Evolutionary conservation across 2,329 filamentous ascomycete species (phyloP).

Genomic region (Pseudofabraea citricarpa): DNA sequence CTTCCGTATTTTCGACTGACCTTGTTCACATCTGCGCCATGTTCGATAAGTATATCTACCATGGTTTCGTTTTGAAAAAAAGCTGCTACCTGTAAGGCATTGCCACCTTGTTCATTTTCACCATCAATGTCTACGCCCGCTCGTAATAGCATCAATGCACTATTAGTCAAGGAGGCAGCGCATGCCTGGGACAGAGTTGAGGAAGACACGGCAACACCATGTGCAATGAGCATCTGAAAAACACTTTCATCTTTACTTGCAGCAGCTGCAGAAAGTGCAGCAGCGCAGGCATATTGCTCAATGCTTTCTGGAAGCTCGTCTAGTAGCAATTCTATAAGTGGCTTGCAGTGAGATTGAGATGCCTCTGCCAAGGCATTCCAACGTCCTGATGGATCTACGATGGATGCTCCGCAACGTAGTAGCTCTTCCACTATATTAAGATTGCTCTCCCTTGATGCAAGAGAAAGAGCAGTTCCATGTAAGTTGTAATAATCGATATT

Average conservation of each 20-base stretch:
- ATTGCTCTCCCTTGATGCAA: neutral
- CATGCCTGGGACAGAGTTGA: neutral
- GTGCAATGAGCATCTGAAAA: neutral
- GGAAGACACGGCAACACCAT: neutral
- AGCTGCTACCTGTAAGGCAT: neutral
- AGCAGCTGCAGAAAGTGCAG: neutral
- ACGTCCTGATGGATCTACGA: neutral
- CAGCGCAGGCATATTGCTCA: neutral
- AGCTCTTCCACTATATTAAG: neutral
- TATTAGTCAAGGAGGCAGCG: neutral
- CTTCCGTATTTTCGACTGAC: neutral
- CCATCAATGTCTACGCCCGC: neutral
- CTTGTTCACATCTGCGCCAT: neutral
- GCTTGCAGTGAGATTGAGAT: neutral
- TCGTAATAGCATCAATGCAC: neutral
- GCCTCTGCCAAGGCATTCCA: neutral
- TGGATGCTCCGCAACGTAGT: neutral
- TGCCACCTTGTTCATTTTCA: neutral
- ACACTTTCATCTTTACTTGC: neutral
- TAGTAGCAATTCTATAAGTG: neutral
- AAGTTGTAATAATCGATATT: neutral
- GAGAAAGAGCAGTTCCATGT: neutral
- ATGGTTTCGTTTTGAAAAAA: neutral
- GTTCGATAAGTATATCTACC: neutral
- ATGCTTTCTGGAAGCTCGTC: neutral